Evolutionary conservation across 2,329 filamentous ascomycete species (phyloP), one percentile per base, ranked within the genome.

Genomic region (Colletotrichum lupini): DNA sequence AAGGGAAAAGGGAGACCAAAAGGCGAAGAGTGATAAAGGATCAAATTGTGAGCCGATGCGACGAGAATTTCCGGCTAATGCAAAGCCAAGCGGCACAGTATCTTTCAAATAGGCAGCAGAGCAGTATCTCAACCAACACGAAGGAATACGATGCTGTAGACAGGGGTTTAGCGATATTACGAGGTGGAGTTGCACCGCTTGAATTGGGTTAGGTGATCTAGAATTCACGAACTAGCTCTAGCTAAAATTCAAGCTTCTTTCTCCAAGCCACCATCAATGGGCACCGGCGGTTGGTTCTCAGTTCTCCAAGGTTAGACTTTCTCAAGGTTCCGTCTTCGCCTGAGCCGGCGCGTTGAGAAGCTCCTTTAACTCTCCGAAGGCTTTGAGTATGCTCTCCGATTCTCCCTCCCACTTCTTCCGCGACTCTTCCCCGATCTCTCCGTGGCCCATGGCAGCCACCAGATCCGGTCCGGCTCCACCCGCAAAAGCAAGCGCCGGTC

Each of bases 401-500:
- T 72, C 75, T 4, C 61, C 74, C 67, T 68, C 70, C 79, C 79
- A 81, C 22, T 73, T 70, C 63, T 76, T 74, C 53, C 58, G 49
- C 2, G 77, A 76, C 9, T 74, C 76, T 14, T 75, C 74, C 4
- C 76, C 75, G 14, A 81, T 24, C 28, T 72, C 75, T 8, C 79
- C 79, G 9, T 75, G 74, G 60, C 72, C 70, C 4, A 79, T 69
- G 11, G 78, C 75, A 24, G 61, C 65, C 37, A 67, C 62, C 8
- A 77, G 55, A 67, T 80, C 79, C 4, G 75, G 62, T 0, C 74
- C 68, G 49, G 67, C n/a, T 3, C 69, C 67, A 52, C 75, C 73
- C 19, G 75, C 75, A 68, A 83, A 82, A 0, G 75, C 61, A n/a
- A 83, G 75, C 61, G 75, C 75, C 0, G 80, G 80, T 7, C 78